Evolutionary conservation across 768 basidiomycete species (phyloP).

Genomic region (Rhodocollybia butyracea): DNA sequence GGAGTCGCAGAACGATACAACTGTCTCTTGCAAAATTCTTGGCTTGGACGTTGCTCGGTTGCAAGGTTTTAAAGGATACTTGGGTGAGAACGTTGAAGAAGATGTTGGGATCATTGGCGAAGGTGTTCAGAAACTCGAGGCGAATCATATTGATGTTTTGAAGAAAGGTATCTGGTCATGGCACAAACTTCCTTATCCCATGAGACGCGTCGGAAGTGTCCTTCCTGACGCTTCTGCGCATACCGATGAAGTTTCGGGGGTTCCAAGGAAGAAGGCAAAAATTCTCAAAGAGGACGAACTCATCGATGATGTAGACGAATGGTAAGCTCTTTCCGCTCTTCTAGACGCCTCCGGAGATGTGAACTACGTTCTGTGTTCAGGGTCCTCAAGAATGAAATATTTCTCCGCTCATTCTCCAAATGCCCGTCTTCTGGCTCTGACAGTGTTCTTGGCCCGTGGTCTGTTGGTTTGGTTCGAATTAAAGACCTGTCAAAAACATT

Average conservation of each 20-base stretch:
- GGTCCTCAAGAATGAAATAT: conserved; percentile 13
- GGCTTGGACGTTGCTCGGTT: neutral
- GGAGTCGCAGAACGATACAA: neutral
- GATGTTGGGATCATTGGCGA: neutral
- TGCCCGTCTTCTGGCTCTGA: neutral
- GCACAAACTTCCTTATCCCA: neutral
- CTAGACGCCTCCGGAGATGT: too few relatives aligned
- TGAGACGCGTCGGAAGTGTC: conserved; percentile 3
- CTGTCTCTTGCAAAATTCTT: neutral
- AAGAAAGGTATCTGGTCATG: conserved; percentile 2
- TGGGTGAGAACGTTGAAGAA: neutral
- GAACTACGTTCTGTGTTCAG: conserved; percentile 8
- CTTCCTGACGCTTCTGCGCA: neutral
- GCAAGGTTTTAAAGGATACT: neutral
- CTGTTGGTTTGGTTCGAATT: conserved; percentile 11
- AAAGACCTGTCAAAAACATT: conserved; percentile 6
- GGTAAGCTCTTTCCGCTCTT: neutral
- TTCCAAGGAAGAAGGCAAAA: conserved; percentile 10
- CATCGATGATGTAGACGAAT: conserved; percentile 15
- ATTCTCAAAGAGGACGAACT: conserved; percentile 13
- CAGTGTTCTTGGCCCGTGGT: conserved; percentile 1
- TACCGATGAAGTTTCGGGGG: neutral
- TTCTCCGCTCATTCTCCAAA: conserved; percentile 12
- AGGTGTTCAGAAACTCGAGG: neutral
- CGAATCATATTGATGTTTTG: neutral